phyloP scores from a whole-genome alignment of 768 basidiomycete species.

The Rhodotorula babjevae region DNA sequence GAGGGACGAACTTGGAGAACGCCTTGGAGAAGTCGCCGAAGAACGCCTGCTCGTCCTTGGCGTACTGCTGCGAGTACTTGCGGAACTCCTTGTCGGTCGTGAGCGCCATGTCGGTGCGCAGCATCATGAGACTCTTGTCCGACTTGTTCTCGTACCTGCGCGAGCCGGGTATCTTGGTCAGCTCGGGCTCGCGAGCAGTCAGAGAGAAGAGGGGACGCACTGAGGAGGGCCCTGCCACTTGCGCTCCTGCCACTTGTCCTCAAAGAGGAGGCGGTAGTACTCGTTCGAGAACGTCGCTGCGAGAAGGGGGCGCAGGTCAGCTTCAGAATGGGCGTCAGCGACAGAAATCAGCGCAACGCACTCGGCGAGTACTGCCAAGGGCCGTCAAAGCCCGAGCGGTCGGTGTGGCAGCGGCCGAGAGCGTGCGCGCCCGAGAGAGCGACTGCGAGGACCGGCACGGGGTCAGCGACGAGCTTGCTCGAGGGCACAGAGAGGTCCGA shows the following conservation, averaged over 20 bases:
- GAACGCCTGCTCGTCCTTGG: conserved; percentile 75
- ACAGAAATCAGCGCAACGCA: not conserved
- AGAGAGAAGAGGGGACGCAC: conserved; percentile 17
- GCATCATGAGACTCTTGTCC: conserved; percentile 85
- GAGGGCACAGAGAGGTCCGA: no score
- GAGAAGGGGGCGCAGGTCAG: not conserved
- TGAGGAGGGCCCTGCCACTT: conserved; percentile 94
- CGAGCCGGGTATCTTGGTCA: no score
- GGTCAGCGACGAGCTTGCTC: not conserved
- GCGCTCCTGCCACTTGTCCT: conserved; percentile 59
- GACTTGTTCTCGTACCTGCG: conserved; percentile 71
- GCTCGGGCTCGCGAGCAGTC: no score
- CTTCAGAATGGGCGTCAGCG: not conserved
- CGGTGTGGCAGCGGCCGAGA: conserved; percentile 85
- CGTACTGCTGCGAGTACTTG: conserved; percentile 80
- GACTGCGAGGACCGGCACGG: conserved; percentile 10
- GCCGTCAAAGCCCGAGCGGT: conserved; percentile 78
- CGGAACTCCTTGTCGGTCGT: conserved; percentile 87
- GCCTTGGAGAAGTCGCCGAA: conserved; percentile 74
- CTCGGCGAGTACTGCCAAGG: conserved; percentile 57
- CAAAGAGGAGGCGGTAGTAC: conserved; percentile 59
- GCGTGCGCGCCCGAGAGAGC: conserved; percentile 84
- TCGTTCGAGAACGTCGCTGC: conserved; percentile 16
- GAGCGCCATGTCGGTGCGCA: conserved; percentile 73
- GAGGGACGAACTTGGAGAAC: conserved; percentile 42